These are phyloP conservation scores for Dactylellina drechsleri DNA, from an alignment of 2,329 filamentous ascomycete genomes.

Conservation along the genomic window DNA sequence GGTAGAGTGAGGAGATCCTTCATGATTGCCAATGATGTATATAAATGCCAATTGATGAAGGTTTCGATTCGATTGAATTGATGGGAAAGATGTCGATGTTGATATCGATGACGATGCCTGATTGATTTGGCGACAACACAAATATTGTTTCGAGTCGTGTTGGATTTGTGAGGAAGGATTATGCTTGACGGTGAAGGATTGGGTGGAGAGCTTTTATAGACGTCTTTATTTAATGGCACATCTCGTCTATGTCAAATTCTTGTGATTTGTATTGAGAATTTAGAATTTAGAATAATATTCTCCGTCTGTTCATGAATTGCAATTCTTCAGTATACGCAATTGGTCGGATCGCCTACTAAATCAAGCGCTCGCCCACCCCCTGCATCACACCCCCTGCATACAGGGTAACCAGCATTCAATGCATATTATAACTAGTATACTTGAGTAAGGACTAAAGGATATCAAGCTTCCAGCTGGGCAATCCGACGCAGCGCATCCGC, in stretches of 20 bases:
- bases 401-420: neutral
- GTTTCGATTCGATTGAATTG: neutral
- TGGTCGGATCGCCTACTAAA: conserved; percentile 7
- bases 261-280: neutral
- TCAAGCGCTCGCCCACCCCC: neutral
- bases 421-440: no score
- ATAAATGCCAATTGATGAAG: neutral
- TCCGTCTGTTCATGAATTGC: neutral
- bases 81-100: neutral
- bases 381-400: conserved; percentile 6
- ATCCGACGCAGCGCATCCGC: conserved; percentile 69
- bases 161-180: no score
- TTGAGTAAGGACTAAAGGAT: no score
- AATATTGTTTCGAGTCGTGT: no score
- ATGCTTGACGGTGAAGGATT: no score
- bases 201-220: no score
- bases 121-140: no score
- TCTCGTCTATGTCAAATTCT: neutral
- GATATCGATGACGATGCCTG: no score
- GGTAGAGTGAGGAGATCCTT: neutral
- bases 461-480: conserved; percentile 62
- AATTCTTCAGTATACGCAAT: neutral
- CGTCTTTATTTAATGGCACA: no score
- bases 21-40: neutral
- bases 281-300: neutral